Base-by-base conservation (phyloP, 2,329 filamentous ascomycete species). In the Pseudocercospora musae region DNA sequence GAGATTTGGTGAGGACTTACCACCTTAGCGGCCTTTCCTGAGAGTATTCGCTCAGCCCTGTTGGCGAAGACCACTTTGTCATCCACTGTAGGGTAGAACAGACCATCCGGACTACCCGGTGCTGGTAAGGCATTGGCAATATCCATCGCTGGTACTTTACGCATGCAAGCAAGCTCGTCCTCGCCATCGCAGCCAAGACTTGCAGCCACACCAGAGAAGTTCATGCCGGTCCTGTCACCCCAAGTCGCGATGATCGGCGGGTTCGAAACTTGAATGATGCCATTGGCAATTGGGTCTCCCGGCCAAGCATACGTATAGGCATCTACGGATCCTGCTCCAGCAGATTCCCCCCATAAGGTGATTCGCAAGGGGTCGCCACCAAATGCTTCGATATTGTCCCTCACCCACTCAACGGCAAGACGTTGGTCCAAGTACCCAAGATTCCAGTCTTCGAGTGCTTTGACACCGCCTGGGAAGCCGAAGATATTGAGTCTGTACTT, bases 371-470 rank as follows among this genome's bases (percentile, higher is more conserved):
- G 61, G 37, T 72, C 80, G 15, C 84, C 84, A 18, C 82, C 82
- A 64, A 86, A 86, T 0, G 73, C 71, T 8, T 69, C 44, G 3
- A 85, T 81, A 68, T 85, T 84, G 48, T 79, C 74, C 2, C 75
- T 75, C 0, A 82, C 71, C 83, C 83, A 85, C 70, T 84, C 79
- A 0, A 85, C 69, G 0, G 81, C 82, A 13, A 78, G 66, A 1
- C 84, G 78, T 67, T 86, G 84, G 67, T 87, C 84, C 4, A 79
- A 75, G 5, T 86, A 71, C 1, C 82, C 84, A 1, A 82, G 68
- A 62, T 86, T 86, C 49, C 64, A 58, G 23, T 63, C 48, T 20
- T 52, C 13, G 15, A 52, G 44, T 2, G 18, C 44, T 48, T 23
- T 15, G 13, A 48, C 44, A 7, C 44, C 44, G 9, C 44, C 44